Percentiles rank a stretch among this genome's conserved stretches.
These are phyloP conservation scores for Nannochloris sp. DNA, from an alignment of 139 green algal genomes.

Conservation along the genomic window DNA sequence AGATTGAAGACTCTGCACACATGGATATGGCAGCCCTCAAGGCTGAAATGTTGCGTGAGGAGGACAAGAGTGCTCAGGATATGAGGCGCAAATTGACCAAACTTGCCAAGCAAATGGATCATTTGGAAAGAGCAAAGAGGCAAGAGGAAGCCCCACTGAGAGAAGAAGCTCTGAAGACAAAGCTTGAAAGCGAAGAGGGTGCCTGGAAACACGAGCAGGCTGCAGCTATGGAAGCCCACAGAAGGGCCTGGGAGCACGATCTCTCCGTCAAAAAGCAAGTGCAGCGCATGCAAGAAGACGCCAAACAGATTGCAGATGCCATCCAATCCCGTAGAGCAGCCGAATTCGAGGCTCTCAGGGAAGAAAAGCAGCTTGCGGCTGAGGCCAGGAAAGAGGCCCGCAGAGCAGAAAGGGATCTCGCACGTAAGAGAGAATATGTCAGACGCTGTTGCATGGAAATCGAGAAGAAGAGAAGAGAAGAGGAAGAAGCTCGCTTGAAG, in stretches of 20 bases:
- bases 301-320: constrained; percentile 26
- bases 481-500: constrained; percentile 25
- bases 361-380: neutral
- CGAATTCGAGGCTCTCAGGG: constrained; percentile 75
- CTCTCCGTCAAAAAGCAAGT: constrained; percentile 70
- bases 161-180: constrained; percentile 10
- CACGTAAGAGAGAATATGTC: constrained; percentile 68
- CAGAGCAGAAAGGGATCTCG: constrained; percentile 52
- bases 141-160: constrained; percentile 84
- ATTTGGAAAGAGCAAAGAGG: constrained; percentile 85
- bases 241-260: constrained; percentile 73
- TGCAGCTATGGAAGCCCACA: constrained; percentile 27
- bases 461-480: constrained; percentile 26
- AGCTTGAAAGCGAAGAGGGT: constrained; percentile 41
- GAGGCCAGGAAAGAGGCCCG: constrained; percentile 28
- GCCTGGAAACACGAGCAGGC: constrained; percentile 28
- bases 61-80: constrained; percentile 53
- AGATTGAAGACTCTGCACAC: constrained; percentile 20
- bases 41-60: constrained; percentile 49
- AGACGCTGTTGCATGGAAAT: constrained; percentile 51
- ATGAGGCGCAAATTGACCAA: constrained; percentile 54
- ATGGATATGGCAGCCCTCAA: constrained; percentile 23
- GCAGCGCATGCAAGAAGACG: constrained; percentile 37
- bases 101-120: constrained; percentile 75
- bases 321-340: constrained; percentile 59